Conservation (phyloP, 2,329 filamentous ascomycete genomes). For the Piedraia hortae region DNA sequence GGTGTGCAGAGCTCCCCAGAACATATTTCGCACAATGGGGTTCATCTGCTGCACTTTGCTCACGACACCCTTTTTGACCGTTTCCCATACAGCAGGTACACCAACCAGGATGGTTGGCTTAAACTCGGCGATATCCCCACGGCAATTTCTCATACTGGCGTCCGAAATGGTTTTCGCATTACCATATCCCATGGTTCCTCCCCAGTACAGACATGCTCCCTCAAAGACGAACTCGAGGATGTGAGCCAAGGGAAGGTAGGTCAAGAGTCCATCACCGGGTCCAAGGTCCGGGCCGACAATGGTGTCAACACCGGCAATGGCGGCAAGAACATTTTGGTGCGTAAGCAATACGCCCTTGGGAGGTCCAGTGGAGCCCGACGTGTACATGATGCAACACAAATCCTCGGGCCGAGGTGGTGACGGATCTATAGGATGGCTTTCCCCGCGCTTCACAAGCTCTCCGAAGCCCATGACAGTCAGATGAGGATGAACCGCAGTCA, state of each 20-base stretch:
- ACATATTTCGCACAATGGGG: slow-evolving; percentile 45
- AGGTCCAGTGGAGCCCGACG: slow-evolving; percentile 65
- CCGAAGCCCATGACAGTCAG: slow-evolving; percentile 27
- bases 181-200: slow-evolving; percentile 79
- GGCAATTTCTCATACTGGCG: slow-evolving; percentile 60
- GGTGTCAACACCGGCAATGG: slow-evolving; percentile 52
- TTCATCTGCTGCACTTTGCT: slow-evolving; percentile 46
- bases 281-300: slow-evolving; percentile 56
- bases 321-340: slow-evolving; percentile 55
- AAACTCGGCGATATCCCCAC: slow-evolving; percentile 81
- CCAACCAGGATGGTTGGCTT: slow-evolving; percentile 73
- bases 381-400: slow-evolving; percentile 57
- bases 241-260: slow-evolving; percentile 81
- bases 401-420: slow-evolving; percentile 47
- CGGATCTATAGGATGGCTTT: slow-evolving; percentile 42
- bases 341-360: slow-evolving; percentile 73
- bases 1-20: slow-evolving; percentile 38
- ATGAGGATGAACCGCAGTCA: slow-evolving; percentile 25
- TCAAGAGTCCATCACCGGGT: slow-evolving; percentile 51
- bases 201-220: slow-evolving; percentile 68
- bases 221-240: slow-evolving; percentile 94
- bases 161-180: slow-evolving; percentile 75
- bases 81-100: slow-evolving; percentile 92
- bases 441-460: slow-evolving; percentile 24
- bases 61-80: slow-evolving; percentile 81